phyloP scores from a whole-genome alignment of 1,139 yeast species.

The Meyerozyma sp. region DNA sequence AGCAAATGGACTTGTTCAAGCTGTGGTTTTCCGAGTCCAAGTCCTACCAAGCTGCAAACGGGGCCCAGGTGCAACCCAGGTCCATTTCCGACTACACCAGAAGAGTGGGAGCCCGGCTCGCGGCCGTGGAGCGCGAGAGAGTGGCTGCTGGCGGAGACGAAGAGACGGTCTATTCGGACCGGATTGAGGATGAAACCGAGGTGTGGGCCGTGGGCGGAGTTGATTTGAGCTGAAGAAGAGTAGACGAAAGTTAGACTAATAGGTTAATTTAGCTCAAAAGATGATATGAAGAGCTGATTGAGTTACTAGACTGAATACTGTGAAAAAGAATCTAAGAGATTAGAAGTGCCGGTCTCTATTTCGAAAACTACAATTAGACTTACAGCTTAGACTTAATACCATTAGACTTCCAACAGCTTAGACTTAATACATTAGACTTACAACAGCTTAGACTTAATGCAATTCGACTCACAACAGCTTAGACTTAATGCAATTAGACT shows the following conservation, averaged over 20 bases:
- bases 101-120: constrained; percentile 81
- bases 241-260: neutral
- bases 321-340: no score
- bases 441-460: no score
- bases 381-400: no score
- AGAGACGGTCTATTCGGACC: constrained; percentile 78
- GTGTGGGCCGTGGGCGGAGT: constrained; percentile 84
- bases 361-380: no score
- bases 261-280: no score
- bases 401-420: no score
- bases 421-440: no score
- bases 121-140: constrained; percentile 80
- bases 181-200: constrained; percentile 80
- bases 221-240: constrained; percentile 18
- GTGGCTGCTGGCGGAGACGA: constrained; percentile 88
- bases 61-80: constrained; percentile 55
- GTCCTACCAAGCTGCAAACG: constrained; percentile 32
- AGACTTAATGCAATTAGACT: no score
- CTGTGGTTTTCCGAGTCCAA: constrained; percentile 47
- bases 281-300: no score
- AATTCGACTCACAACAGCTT: no score
- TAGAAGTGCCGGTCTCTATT: no score
- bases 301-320: no score
- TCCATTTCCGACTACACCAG: constrained; percentile 83
- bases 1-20: constrained; percentile 49